A percentile compares a stretch with the other conserved stretches of the same genome.
phyloP scores from a whole-genome alignment of 108 stramenopile species.

The Fragilariopsis cylindrus region DNA sequence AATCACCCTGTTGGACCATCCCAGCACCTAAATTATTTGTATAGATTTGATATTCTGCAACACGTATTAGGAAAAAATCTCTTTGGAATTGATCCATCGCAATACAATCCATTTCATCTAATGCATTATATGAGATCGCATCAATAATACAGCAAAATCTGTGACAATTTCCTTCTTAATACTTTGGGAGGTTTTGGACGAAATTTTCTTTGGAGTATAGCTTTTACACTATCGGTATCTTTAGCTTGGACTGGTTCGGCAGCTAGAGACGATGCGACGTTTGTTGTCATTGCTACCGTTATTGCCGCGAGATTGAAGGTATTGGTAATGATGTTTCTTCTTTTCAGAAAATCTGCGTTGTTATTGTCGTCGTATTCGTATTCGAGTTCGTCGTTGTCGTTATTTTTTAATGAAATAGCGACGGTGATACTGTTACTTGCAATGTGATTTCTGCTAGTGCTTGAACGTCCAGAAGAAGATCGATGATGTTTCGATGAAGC shows the following conservation, averaged over 20 bases:
- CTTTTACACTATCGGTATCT: constrained; percentile 61
- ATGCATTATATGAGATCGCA: constrained; percentile 85
- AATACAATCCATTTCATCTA: constrained; percentile 78
- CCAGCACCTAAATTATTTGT: constrained; percentile 57
- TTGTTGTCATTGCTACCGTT: neutral
- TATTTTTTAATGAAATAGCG: neutral
- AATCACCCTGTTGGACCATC: constrained; percentile 73
- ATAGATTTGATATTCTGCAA: constrained; percentile 75
- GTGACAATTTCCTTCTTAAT: constrained; percentile 61
- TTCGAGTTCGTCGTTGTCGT: neutral
- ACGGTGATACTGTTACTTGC: neutral
- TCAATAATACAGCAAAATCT: constrained; percentile 84
- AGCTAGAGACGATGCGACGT: constrained; percentile 33
- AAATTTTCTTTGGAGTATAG: constrained; percentile 51
- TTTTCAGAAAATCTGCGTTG: neutral
- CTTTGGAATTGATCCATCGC: constrained; percentile 90
- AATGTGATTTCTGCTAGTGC: neutral
- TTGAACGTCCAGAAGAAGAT: neutral
- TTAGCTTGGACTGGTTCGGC: constrained; percentile 68
- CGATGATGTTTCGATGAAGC: neutral
- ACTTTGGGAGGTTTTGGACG: constrained; percentile 71
- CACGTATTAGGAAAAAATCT: constrained; percentile 79
- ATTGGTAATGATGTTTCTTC: neutral
- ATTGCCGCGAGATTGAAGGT: neutral
- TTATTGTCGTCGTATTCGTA: neutral